Conservation (phyloP, 352 stramenopile genomes). For the Globisporangium rhizosaccharum region DNA sequence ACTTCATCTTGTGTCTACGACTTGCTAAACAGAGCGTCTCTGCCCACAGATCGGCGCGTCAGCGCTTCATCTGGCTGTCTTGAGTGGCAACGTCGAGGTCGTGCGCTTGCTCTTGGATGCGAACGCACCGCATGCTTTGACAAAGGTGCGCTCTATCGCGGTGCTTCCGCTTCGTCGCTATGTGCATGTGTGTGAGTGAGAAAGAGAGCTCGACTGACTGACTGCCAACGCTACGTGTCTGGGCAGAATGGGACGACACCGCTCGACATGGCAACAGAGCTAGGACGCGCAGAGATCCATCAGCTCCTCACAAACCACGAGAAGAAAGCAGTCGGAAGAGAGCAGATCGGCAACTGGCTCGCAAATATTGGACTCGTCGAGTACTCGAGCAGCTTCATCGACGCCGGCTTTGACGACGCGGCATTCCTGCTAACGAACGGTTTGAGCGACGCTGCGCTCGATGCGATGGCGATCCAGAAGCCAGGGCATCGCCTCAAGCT, state of each 20-base stretch:
- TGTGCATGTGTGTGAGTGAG: neutral
- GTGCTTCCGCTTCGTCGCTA: neutral
- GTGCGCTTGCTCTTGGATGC: constrained; percentile 40
- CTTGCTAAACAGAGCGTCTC: neutral
- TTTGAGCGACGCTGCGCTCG: constrained; percentile 42
- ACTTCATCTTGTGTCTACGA: neutral
- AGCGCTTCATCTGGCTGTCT: constrained; percentile 57
- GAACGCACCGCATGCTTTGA: constrained; percentile 27
- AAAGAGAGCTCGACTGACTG: neutral
- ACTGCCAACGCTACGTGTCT: neutral
- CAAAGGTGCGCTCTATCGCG: constrained; percentile 28
- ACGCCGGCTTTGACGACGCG: constrained; percentile 62
- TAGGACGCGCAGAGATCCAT: constrained; percentile 27
- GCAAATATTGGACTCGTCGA: constrained; percentile 65
- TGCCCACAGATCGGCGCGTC: constrained; percentile 35
- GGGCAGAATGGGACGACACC: constrained; percentile 46
- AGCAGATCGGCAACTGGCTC: constrained; percentile 57
- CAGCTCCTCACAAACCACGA: constrained; percentile 33
- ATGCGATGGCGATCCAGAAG: constrained; percentile 62
- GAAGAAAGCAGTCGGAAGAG: constrained; percentile 20
- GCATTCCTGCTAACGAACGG: constrained; percentile 45
- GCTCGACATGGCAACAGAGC: constrained; percentile 41
- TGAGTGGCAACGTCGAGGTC: constrained; percentile 39
- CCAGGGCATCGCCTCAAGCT: constrained; percentile 69
- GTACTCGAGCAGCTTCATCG: constrained; percentile 42